Evolutionary conservation across 371 early-diverging fungal species (phyloP).

Genomic region (Actinomucor elegans): DNA sequence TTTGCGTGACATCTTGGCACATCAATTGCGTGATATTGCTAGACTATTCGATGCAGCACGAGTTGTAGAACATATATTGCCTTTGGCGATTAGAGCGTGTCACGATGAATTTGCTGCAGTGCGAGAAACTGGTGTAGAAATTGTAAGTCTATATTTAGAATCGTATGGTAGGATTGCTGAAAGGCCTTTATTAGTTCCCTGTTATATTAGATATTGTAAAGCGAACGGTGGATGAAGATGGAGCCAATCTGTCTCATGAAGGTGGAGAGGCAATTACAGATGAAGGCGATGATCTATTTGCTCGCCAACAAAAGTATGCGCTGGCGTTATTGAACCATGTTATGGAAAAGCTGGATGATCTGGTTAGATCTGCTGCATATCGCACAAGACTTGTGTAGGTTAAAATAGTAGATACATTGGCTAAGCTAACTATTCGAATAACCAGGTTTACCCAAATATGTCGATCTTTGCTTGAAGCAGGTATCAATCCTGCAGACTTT

Average conservation of each 20-base stretch:
- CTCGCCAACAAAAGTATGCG: slow-evolving; percentile 31
- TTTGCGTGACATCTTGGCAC: slow-evolving; percentile 42
- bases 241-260: slow-evolving; percentile 15
- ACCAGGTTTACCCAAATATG: slow-evolving; percentile 48
- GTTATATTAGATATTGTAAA: slow-evolving; percentile 29
- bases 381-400: slow-evolving; percentile 34
- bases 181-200: slow-evolving; percentile 35
- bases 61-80: slow-evolving; percentile 40
- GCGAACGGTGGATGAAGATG: slow-evolving; percentile 20
- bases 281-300: slow-evolving; percentile 13
- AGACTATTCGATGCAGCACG: slow-evolving; percentile 37
- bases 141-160: slow-evolving; percentile 29
- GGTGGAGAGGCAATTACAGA: slow-evolving; percentile 13
- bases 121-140: slow-evolving; percentile 45
- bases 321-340: slow-evolving; percentile 27
- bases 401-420: neutral
- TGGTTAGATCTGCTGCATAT: slow-evolving; percentile 20
- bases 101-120: slow-evolving; percentile 50
- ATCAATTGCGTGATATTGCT: slow-evolving; percentile 37
- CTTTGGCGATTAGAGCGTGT: slow-evolving; percentile 43
- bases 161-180: no score
- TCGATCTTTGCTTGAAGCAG: slow-evolving; percentile 34
- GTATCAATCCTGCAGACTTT: slow-evolving; percentile 40
- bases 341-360: slow-evolving; percentile 28
- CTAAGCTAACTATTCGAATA: no score